Base-by-base conservation (phyloP, 495 filamentous ascomycete species). In the Xanthoparmelia taractica region DNA sequence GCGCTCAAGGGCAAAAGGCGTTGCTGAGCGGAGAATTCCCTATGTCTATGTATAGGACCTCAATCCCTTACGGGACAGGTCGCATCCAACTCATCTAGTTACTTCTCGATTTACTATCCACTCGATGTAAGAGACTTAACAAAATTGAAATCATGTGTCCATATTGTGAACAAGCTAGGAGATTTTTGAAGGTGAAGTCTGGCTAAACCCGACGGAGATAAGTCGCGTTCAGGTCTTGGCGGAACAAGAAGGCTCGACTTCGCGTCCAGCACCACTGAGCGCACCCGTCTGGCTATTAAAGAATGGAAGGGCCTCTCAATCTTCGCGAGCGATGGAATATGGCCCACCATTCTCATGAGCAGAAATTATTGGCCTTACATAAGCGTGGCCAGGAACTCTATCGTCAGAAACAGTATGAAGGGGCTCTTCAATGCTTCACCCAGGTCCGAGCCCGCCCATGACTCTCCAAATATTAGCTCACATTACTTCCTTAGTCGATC, bases 371-470 rank as follows among this genome's bases (percentile, higher is more conserved):
- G 3, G 58, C 50, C 29, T 65, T 72, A 31, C 72, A 77, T 34
- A 63, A 68, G 43, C 70, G 70, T 41, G 79, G 77, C 58, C 78
- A 78, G 62, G 69, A 73, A 47, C 65, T 76, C 47, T 80, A 77
- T 64, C 71, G 73, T 25, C 66, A 73, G 47, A 73, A 77, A 54
- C 70, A 76, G 45, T 78, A 76, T 57, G 62, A 73, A 57, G 73
- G 67, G 8, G 78, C 79, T 17, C 59, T 80, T 40, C 63, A 72
- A 47, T 76, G 72, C 56, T 79, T 82, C 63, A 73, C 70, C 12
- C 67, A 78, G 68, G 79, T 80, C 73, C 15, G 64, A 61, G 17
- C 43, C 18, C 45, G 18, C 12, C 23, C 10, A 56, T 25, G 54
- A 63, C 62, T 43, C 31, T 60, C 31, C 52, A 48, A 12, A 40